These are phyloP conservation scores for Oligophagozyma castellii DNA, from an alignment of 1,139 yeast genomes.

Conservation along the genomic window DNA sequence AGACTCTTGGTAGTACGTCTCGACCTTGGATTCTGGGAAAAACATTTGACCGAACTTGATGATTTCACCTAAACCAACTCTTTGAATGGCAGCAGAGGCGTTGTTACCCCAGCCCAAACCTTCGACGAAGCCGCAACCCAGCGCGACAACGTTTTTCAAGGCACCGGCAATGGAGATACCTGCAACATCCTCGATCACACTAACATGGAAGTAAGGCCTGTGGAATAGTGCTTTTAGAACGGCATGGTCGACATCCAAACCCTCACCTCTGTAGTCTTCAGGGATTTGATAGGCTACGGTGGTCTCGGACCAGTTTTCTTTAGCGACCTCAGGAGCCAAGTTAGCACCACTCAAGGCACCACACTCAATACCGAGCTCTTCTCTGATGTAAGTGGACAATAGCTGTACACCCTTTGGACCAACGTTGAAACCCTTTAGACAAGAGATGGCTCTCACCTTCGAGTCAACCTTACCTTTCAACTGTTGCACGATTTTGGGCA, in stretches of 20 bases:
- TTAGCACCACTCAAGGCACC: slow-evolving; percentile 95
- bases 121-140: slow-evolving; percentile 91
- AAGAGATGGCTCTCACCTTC: slow-evolving; percentile 71
- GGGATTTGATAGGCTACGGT: slow-evolving; percentile 81
- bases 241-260: slow-evolving; percentile 56
- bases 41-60: slow-evolving; percentile 67
- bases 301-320: slow-evolving; percentile 87
- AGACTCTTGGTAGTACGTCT: slow-evolving; percentile 79
- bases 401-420: slow-evolving; percentile 67
- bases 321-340: slow-evolving; percentile 89
- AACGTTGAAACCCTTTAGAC: slow-evolving; percentile 86
- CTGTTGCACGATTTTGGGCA: slow-evolving; percentile 58
- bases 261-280: slow-evolving; percentile 50
- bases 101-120: slow-evolving; percentile 98
- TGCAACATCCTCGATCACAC: slow-evolving; percentile 77
- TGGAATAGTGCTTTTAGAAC: slow-evolving; percentile 71
- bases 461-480: slow-evolving; percentile 61
- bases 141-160: slow-evolving; percentile 83
- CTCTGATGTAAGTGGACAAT: slow-evolving; percentile 60
- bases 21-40: slow-evolving; percentile 55
- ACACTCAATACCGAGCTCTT: slow-evolving; percentile 70
- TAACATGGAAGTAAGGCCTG: slow-evolving; percentile 90
- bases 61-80: slow-evolving; percentile 83
- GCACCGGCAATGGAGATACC: slow-evolving; percentile 96
- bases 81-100: slow-evolving; percentile 92